Evolutionary conservation across 306 rosid species (phyloP).

Genomic region (Casuarina equisetifolia): DNA sequence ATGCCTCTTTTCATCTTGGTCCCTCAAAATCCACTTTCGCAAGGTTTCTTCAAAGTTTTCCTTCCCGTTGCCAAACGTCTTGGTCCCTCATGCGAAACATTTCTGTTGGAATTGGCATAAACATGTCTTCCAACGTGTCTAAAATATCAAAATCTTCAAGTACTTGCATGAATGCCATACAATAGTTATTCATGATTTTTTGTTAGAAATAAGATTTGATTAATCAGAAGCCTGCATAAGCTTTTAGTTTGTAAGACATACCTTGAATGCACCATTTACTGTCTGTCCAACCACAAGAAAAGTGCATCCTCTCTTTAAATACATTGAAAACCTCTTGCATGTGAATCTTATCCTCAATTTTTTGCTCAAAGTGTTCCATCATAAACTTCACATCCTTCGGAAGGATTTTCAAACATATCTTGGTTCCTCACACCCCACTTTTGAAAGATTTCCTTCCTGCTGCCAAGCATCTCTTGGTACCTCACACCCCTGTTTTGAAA

Average conservation of each 20-base stretch:
- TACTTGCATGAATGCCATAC: slow-evolving; percentile 45
- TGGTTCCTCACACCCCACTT: slow-evolving; percentile 39
- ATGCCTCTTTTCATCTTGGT: too few species aligned
- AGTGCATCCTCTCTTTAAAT: slow-evolving; percentile 69
- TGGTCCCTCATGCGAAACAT: slow-evolving; percentile 41
- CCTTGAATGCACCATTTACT: slow-evolving; percentile 63
- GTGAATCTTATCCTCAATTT: too few species aligned
- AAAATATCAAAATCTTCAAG: slow-evolving; percentile 75
- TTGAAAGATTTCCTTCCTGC: slow-evolving; percentile 69
- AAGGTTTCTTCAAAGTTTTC: too few species aligned
- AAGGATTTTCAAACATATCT: too few species aligned
- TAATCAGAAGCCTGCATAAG: neutral
- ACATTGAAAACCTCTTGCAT: slow-evolving; percentile 2
- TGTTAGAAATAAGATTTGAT: neutral
- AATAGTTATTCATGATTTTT: slow-evolving; percentile 8
- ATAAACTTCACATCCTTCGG: too few species aligned
- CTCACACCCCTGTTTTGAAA: too few species aligned
- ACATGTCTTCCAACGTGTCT: slow-evolving; percentile 46
- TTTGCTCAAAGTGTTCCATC: slow-evolving; percentile 38
- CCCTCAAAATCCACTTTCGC: too few species aligned
- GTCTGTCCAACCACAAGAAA: slow-evolving; percentile 86
- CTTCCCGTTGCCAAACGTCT: too few species aligned
- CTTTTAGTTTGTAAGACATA: slow-evolving; percentile 11
- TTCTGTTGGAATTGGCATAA: slow-evolving; percentile 70
- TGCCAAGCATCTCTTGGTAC: too few species aligned